These are phyloP conservation scores for Tolypocladium cylindrosporum DNA, from an alignment of 2,329 filamentous ascomycete species.

Conservation along the genomic window DNA sequence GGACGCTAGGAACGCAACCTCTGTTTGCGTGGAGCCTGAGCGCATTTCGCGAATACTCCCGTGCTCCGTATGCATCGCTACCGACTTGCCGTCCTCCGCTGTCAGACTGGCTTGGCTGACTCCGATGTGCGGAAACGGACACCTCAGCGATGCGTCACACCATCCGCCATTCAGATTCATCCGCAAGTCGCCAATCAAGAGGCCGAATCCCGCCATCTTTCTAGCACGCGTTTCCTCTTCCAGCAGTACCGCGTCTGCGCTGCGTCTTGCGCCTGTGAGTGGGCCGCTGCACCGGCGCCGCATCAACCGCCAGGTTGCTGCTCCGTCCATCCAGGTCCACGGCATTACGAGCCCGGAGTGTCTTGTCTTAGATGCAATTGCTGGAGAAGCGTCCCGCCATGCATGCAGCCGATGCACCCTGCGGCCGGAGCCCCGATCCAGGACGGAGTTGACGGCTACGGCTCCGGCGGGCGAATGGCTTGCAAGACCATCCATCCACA, in stretches of 20 bases:
- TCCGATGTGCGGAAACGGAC: neutral
- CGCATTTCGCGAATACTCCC: neutral
- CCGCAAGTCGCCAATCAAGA: neutral
- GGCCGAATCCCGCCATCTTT: neutral
- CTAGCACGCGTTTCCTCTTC: neutral
- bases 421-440: neutral
- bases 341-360: neutral
- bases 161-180: neutral
- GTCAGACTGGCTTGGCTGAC: neutral
- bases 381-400: neutral
- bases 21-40: neutral
- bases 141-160: neutral
- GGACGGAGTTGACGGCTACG: no score
- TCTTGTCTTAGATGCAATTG: neutral
- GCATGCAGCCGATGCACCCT: neutral
- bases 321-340: neutral
- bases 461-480: no score
- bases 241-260: neutral
- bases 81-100: neutral
- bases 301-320: neutral
- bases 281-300: neutral
- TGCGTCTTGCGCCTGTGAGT: neutral
- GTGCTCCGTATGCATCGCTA: no score
- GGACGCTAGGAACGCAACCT: neutral
- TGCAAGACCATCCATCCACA: no score